Evolutionary conservation across 2,329 filamentous ascomycete species (phyloP), one percentile per base, ranked within the genome.

Genomic region (Colletotrichum sp.): DNA sequence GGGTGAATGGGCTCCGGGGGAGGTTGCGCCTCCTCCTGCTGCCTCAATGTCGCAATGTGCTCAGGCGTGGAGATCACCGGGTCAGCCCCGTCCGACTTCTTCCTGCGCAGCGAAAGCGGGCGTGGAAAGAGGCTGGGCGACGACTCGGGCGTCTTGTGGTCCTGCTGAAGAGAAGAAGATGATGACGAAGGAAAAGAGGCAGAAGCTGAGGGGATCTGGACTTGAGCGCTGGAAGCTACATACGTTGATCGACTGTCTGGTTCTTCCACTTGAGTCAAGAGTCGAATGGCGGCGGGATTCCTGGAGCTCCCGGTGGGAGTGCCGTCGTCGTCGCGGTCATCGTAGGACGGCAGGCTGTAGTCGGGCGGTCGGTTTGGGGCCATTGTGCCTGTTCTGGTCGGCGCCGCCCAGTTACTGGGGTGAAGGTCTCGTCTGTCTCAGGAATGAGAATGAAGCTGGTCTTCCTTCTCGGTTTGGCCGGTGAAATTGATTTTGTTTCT

Each of bases 231-330:
- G 65, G 30, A 32, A 69, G 79, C 78, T 85, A 93, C 91, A 87
- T 93, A 93, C 91, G 55, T 36, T 62, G 89, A 87, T 81, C 87
- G 85, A 72, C 78, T 87, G 84, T 85, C 86, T 36, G 88, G 84
- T 63, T 92, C 91, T 80, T 93, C 92, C 82, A 92, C 87, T 8
- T 91, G 92, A 69, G 91, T 93, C 84, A 93, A 85, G 80, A 93
- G 85, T 80, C 92, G 88, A 71, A 93, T 88, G 77, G 88, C 90
- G 39, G 91, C 88, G 60, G 87, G 84, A 80, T 89, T 89, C 74
- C 80, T 81, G 49, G 83, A 80, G 72, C 87, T 85, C 75, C 86
- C 86, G 52, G 85, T 85, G 21, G 87, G 87, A 32, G 86, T 88
- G 78, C 44, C 44, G 44, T 87, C 85, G 79, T 89, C 85, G 79